Evolutionary conservation across 352 stramenopile species (phyloP).

Genomic region (Pythium aphanidermatum): DNA sequence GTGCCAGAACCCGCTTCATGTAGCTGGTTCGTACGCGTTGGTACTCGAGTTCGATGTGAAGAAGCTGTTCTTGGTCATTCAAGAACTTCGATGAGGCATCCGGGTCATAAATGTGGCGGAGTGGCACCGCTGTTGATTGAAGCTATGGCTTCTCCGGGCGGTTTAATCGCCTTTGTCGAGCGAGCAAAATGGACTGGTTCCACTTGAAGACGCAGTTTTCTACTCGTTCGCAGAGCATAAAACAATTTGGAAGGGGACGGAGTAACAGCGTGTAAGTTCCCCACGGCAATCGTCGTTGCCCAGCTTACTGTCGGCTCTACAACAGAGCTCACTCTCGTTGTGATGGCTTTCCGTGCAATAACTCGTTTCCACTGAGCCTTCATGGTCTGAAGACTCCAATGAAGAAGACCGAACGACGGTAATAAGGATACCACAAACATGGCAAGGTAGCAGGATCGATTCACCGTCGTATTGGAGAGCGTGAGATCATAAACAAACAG

Average conservation of each 20-base stretch:
- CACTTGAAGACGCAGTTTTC: too few species aligned
- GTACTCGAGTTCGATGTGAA: constrained; percentile 16
- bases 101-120: too few species aligned
- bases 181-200: too few species aligned
- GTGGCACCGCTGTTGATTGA: not conserved
- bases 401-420: constrained; percentile 1
- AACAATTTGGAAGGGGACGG: too few species aligned
- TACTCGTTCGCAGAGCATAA: too few species aligned
- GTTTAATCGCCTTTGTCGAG: too few species aligned
- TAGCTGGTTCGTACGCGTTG: constrained; percentile 9
- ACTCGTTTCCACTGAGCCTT: constrained; percentile 11
- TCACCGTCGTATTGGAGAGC: constrained; percentile 9
- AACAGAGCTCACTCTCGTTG: too few species aligned
- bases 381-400: constrained; percentile 8
- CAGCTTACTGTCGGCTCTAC: too few species aligned
- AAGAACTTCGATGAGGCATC: not conserved
- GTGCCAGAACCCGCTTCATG: constrained; percentile 15
- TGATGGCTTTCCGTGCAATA: constrained; percentile 1
- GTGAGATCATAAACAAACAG: constrained; percentile 17
- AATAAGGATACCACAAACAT: constrained; percentile 1
- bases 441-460: constrained; percentile 13
- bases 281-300: too few species aligned
- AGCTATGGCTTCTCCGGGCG: too few species aligned
- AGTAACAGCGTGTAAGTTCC: too few species aligned
- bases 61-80: constrained; percentile 5